Conservation (phyloP, 176 grass and related monocot species). For the Microstegium vimineum region DNA sequence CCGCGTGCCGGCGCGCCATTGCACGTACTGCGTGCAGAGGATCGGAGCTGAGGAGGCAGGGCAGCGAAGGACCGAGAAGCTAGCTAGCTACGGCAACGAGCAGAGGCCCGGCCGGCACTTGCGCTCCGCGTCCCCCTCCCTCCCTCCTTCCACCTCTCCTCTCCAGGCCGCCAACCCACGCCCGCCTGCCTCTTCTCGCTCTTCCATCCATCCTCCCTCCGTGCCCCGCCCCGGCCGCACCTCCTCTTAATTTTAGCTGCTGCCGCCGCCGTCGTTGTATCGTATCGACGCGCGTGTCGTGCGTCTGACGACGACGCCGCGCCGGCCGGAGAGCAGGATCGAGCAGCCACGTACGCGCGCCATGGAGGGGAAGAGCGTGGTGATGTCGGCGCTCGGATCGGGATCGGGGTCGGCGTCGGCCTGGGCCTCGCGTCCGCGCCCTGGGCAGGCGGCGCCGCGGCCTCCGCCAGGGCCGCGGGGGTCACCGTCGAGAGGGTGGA, state of each 20-base stretch:
- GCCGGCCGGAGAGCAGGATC: not conserved
- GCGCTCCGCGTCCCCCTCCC: no score
- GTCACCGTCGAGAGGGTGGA: conserved; percentile 66
- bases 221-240: not conserved
- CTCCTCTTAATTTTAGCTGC: conserved; percentile 8
- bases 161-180: no score
- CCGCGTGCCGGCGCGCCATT: conserved; percentile 35
- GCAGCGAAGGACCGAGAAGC: conserved; percentile 21
- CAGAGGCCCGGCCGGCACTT: no score
- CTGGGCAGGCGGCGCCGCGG: conserved; percentile 27
- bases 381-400: conserved; percentile 87
- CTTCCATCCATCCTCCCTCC: not conserved
- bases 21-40: not conserved
- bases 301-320: not conserved
- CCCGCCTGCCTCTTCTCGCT: not conserved
- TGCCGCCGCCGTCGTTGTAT: not conserved
- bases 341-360: no score
- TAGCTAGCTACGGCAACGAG: no score
- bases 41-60: not conserved
- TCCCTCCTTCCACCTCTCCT: not conserved
- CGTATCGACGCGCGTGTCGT: no score
- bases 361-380: conserved; percentile 91
- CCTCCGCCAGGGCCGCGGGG: conserved; percentile 23
- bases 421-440: conserved; percentile 67
- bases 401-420: conserved; percentile 79